Base-by-base conservation (phyloP, 345 rosid species). In the Raphanus raphanistrum region DNA sequence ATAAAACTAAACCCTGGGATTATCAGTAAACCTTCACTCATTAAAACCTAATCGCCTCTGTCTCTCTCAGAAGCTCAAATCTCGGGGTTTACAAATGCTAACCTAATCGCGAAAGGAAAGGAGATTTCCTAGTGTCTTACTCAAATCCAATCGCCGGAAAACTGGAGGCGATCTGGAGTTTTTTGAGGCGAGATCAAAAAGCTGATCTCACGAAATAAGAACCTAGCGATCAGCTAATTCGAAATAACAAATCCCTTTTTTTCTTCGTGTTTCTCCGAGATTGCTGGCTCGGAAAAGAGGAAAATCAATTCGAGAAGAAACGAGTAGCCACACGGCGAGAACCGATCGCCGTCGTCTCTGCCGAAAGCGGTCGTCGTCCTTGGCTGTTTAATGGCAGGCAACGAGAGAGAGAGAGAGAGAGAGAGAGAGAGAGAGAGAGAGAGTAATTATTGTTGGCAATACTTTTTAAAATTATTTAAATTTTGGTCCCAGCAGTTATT, bases 311-410 rank as follows among this genome's bases (percentile, higher is more conserved):
- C 33, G 43, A 79, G 72, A 66, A 25, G 75, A 70, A 59, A 29
- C 63, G 31, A 57, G 79, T 70, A 57, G 17, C 31, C 57, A 7
- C 45, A 63, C 67, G 61, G 52, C 48, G 72, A 48, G 71, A 41
- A 43, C 3, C 48, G 71, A 74, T 74, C 79, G 63, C 72, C 79
- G 82, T 69, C 66, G 75, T 73, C 52, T 52, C 38, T n/a, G 35
- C 35, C 82, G 70, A 60, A 29, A 54, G 27, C 75, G 67, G 82
- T 79, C 79, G 82, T 79, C 82, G 82, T 79, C 82, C 55, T 63
- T 61, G 67, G 72, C 82, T 74, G 63, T 68, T 28, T 63, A 79
- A 71, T 74, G 71, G 79, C 76, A 79, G 79, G 74, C 78, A 68
- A 9, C 16, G 78, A 72, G 52, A 77, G 57, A 64, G 76, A 72